Evolutionary conservation across 768 basidiomycete species (phyloP).

Genomic region (Rhodotorula babjevae): DNA sequence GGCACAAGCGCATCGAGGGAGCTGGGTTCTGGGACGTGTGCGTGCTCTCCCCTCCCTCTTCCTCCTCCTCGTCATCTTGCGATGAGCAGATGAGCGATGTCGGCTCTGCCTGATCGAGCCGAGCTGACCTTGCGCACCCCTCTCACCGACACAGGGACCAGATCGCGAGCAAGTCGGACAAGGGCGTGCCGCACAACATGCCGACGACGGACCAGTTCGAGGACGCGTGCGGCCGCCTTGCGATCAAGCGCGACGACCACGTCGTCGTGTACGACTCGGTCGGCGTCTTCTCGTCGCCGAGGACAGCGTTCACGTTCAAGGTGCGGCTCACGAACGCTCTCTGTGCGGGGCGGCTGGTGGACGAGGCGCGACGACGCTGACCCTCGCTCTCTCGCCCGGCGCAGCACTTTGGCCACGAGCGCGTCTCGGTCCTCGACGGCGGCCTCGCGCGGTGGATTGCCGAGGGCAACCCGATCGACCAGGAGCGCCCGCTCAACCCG

Average conservation of each 20-base stretch:
- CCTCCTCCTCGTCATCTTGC: background rate
- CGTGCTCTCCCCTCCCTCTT: background rate
- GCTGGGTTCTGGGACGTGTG: constrained; percentile 13
- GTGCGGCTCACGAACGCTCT: no score
- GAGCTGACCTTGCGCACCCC: no score
- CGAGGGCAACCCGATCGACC: constrained; percentile 34
- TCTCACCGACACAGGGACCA: constrained; percentile 16
- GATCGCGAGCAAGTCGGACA: constrained; percentile 57
- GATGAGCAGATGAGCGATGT: background rate
- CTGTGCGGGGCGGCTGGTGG: no score
- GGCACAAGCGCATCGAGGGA: constrained; percentile 18
- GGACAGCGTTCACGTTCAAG: constrained; percentile 90
- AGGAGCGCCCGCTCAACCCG: background rate
- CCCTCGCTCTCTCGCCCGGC: background rate
- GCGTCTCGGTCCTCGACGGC: constrained; percentile 85
- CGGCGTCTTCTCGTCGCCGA: constrained; percentile 86
- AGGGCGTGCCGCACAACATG: constrained; percentile 92
- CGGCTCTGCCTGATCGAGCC: background rate
- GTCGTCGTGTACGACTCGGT: constrained; percentile 86
- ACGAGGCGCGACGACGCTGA: no score
- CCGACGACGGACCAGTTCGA: constrained; percentile 68
- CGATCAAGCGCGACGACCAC: constrained; percentile 67
- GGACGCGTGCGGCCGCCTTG: constrained; percentile 54
- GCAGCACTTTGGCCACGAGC: constrained; percentile 72
- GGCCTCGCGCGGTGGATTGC: constrained; percentile 59